These are phyloP conservation scores for Jacaranda copaia DNA, from an alignment of 257 asterid genomes.

Conservation along the genomic window DNA sequence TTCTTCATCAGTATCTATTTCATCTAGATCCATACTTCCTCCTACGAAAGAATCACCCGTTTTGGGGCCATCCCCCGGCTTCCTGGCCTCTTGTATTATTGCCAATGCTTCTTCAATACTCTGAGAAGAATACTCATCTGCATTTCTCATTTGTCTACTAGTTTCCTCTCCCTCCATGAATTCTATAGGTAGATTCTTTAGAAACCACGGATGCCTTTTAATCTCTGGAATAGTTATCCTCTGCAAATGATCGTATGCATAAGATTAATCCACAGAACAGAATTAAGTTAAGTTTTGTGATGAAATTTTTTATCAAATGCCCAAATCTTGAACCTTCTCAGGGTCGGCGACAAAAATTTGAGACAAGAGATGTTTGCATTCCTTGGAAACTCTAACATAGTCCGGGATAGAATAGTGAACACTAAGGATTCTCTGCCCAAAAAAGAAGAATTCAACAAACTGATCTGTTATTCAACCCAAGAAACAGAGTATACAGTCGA, in stretches of 20 bases:
- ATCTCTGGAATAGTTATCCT: constrained; percentile 85
- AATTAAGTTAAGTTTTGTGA: not conserved
- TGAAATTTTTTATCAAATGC: too few relatives aligned
- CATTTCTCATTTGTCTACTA: constrained; percentile 38
- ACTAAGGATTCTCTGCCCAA: constrained; percentile 72
- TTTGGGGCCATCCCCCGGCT: constrained; percentile 43
- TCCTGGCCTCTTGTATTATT: constrained; percentile 75
- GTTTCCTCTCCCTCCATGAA: constrained; percentile 65
- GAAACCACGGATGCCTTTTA: constrained; percentile 83
- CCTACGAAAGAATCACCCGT: constrained; percentile 41
- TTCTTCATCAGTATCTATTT: constrained; percentile 66
- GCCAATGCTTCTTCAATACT: constrained; percentile 69
- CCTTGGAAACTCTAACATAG: constrained; percentile 79
- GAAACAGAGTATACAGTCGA: constrained; percentile 15
- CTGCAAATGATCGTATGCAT: constrained; percentile 41
- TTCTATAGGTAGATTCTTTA: constrained; percentile 58
- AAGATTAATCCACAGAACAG: not conserved
- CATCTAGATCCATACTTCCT: constrained; percentile 78
- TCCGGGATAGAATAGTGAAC: constrained; percentile 92
- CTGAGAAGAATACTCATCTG: constrained; percentile 46
- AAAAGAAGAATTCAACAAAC: not conserved
- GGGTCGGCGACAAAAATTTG: constrained; percentile 84
- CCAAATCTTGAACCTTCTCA: constrained; percentile 55
- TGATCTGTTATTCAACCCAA: not conserved
- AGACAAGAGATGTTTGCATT: constrained; percentile 81